Evolutionary conservation across 2,329 filamentous ascomycete species (phyloP).

Genomic region (Plenodomus tracheiphilus): DNA sequence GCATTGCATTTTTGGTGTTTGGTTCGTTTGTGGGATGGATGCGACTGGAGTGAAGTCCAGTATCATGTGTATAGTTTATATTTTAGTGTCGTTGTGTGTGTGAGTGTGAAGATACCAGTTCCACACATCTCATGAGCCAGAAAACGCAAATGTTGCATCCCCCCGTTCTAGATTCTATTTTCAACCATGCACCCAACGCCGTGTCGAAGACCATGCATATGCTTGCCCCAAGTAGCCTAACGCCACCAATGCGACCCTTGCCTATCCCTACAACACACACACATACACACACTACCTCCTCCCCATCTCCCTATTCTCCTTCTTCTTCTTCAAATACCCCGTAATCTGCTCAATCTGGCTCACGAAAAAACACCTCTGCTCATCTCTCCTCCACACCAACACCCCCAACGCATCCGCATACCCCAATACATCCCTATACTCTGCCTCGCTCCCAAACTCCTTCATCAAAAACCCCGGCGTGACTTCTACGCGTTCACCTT

Average conservation of each 20-base stretch:
- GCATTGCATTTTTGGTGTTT: too few species aligned
- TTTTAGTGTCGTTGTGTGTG: too few species aligned
- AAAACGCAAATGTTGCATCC: too few species aligned
- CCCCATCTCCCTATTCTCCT: conserved; percentile 14
- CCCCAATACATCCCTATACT: conserved; percentile 70
- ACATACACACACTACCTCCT: background rate
- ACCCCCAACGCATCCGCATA: conserved; percentile 92
- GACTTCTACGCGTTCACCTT: conserved; percentile 90
- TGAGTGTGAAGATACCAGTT: too few species aligned
- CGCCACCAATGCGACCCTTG: background rate
- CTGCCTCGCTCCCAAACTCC: conserved; percentile 74
- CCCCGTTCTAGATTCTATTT: background rate
- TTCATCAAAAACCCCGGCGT: conserved; percentile 84
- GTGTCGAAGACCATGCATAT: too few species aligned
- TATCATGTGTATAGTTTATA: too few species aligned
- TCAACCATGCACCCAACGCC: background rate
- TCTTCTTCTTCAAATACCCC: conserved; percentile 68
- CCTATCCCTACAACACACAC: background rate
- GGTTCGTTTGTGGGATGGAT: too few species aligned
- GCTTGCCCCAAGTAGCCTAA: too few species aligned
- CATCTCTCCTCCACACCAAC: conserved; percentile 81
- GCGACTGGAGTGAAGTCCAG: too few species aligned
- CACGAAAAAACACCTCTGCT: conserved; percentile 84
- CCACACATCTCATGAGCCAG: too few species aligned
- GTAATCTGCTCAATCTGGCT: conserved; percentile 87